phyloP scores from a whole-genome alignment of 352 stramenopile genomes.

The Globisporangium rhizosaccharum region DNA sequence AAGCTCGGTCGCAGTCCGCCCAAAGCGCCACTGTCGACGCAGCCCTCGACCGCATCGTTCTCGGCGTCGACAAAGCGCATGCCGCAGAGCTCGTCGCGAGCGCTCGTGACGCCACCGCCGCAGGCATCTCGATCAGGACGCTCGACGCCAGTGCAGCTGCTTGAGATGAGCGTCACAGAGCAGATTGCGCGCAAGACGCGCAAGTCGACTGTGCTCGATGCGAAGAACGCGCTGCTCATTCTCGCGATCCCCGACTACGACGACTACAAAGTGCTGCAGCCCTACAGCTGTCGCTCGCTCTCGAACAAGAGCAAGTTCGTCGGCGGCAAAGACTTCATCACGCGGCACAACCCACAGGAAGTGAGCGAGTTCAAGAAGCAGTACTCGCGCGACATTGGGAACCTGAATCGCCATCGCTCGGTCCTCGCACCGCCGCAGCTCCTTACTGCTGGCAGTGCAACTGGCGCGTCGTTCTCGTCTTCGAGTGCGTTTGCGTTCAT shows the following conservation, averaged over 20 bases:
- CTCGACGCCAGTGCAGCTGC: constrained; percentile 19
- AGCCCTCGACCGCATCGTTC: neutral
- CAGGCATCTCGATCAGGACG: constrained; percentile 16
- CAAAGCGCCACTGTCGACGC: neutral
- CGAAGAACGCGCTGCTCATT: constrained; percentile 63
- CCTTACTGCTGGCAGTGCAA: neutral
- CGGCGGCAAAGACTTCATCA: constrained; percentile 62
- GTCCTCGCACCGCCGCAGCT: constrained; percentile 43
- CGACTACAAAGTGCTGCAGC: constrained; percentile 70
- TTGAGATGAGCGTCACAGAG: constrained; percentile 62
- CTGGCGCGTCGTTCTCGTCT: constrained; percentile 7
- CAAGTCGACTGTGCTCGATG: constrained; percentile 65
- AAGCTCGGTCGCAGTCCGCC: constrained; percentile 3
- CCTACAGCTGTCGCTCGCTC: constrained; percentile 65
- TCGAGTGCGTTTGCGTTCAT: constrained; percentile 22
- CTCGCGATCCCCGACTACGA: constrained; percentile 75
- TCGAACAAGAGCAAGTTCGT: constrained; percentile 61
- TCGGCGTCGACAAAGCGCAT: constrained; percentile 9
- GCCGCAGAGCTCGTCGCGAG: constrained; percentile 20
- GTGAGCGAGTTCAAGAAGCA: constrained; percentile 74
- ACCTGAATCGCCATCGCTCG: constrained; percentile 56
- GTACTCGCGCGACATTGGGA: constrained; percentile 64
- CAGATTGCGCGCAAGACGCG: constrained; percentile 59
- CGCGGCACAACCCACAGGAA: constrained; percentile 64
- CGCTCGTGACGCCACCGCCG: constrained; percentile 18